phyloP scores from a whole-genome alignment of 129 eudicot species.

The Arctium minus region DNA sequence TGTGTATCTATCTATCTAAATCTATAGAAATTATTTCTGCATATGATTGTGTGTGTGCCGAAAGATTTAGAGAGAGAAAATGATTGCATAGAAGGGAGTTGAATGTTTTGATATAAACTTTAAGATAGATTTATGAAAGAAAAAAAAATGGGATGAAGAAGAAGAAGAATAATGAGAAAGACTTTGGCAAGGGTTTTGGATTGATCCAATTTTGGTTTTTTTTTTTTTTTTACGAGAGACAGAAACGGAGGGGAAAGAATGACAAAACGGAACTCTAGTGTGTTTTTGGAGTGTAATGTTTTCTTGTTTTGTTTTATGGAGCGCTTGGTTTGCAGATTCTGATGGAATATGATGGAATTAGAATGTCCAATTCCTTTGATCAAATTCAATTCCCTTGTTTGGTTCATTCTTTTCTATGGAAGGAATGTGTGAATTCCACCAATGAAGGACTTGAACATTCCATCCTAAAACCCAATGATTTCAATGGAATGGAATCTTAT shows the following conservation, averaged over 20 bases:
- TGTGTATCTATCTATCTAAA: neutral
- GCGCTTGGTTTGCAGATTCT: too few relatives aligned
- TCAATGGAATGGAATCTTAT: too few relatives aligned
- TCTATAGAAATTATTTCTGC: constrained; percentile 1
- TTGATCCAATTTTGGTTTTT: constrained; percentile 22
- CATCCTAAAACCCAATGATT: too few relatives aligned
- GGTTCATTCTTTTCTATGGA: too few relatives aligned
- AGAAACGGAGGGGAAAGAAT: constrained; percentile 20
- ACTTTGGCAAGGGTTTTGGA: constrained; percentile 52
- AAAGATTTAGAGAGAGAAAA: constrained; percentile 15
- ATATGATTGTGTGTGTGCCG: neutral
- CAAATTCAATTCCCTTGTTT: too few relatives aligned
- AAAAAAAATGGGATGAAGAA: neutral
- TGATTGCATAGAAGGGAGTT: constrained; percentile 12
- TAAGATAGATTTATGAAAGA: constrained; percentile 6
- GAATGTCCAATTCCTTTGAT: too few relatives aligned
- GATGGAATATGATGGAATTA: too few relatives aligned
- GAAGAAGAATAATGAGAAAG: constrained; percentile 13
- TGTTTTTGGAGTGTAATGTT: constrained; percentile 20
- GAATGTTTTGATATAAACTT: neutral
- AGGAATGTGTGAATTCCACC: too few relatives aligned
- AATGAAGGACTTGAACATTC: too few relatives aligned
- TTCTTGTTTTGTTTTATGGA: constrained; percentile 18
- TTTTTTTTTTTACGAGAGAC: neutral
- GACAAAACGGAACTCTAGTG: constrained; percentile 14